Conservation (phyloP, 2,329 filamentous ascomycete species). For the Colletotrichum higginsianum region DNA sequence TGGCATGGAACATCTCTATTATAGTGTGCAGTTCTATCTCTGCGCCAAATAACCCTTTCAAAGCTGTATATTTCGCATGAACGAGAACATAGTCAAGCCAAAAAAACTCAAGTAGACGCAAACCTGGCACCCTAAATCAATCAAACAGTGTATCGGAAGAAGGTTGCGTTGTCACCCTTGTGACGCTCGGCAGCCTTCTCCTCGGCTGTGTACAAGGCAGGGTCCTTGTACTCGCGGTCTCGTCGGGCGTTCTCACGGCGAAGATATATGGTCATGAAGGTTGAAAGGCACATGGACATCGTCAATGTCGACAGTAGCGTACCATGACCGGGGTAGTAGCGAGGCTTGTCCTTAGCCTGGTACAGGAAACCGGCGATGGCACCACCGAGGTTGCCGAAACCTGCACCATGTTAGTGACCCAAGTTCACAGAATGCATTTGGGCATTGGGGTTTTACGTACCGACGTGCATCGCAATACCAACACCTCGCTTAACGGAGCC, state of each 20-base stretch:
- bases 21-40: not conserved
- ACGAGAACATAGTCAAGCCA: not conserved
- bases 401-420: slow-evolving; percentile 51
- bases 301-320: slow-evolving; percentile 70
- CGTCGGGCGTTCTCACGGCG: slow-evolving; percentile 70
- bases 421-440: not conserved
- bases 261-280: slow-evolving; percentile 71
- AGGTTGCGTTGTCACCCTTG: slow-evolving; percentile 70
- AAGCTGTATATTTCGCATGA: not conserved
- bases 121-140: not conserved
- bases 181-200: slow-evolving; percentile 68
- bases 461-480: slow-evolving; percentile 70
- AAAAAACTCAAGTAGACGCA: not conserved
- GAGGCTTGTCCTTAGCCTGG: slow-evolving; percentile 65
- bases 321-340: slow-evolving; percentile 81
- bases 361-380: slow-evolving; percentile 65
- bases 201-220: slow-evolving; percentile 65
- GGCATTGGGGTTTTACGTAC: slow-evolving; percentile 41
- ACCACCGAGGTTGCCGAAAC: slow-evolving; percentile 71
- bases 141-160: slow-evolving; percentile 68
- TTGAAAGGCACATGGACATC: slow-evolving; percentile 65
- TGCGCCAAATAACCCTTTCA: not conserved
- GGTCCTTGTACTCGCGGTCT: slow-evolving; percentile 62
- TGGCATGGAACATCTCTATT: slow-evolving; percentile 5
- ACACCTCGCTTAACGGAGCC: slow-evolving; percentile 69